These are phyloP conservation scores for Dimargaris xerosporica DNA, from an alignment of 192 early-diverging fungal genomes.

Conservation along the genomic window DNA sequence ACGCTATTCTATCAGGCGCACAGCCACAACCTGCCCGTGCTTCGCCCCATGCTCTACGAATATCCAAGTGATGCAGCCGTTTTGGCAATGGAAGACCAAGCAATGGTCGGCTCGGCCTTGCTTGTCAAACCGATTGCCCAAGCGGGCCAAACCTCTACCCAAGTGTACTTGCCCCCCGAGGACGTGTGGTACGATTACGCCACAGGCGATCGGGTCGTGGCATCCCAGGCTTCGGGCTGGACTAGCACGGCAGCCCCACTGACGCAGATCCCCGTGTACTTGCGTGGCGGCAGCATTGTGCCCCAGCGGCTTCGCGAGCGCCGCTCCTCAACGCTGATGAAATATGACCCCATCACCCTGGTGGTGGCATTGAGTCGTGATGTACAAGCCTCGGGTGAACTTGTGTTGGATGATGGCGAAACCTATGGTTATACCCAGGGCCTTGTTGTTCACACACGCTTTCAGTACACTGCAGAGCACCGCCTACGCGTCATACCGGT, in stretches of 20 bases:
- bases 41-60: slow-evolving; percentile 76
- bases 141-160: slow-evolving; percentile 37
- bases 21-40: slow-evolving; percentile 61
- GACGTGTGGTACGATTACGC: slow-evolving; percentile 44
- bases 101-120: slow-evolving; percentile 70
- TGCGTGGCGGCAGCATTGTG: slow-evolving; percentile 82
- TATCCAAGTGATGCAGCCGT: slow-evolving; percentile 64
- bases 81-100: slow-evolving; percentile 76
- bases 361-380: slow-evolving; percentile 56
- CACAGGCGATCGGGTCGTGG: slow-evolving; percentile 21
- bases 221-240: slow-evolving; percentile 17
- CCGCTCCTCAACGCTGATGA: slow-evolving; percentile 62
- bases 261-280: slow-evolving; percentile 69
- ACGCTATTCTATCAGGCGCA: slow-evolving; percentile 74
- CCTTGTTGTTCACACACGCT: background rate
- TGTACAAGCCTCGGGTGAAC: slow-evolving; percentile 51
- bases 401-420: slow-evolving; percentile 90
- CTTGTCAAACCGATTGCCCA: slow-evolving; percentile 39
- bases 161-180: slow-evolving; percentile 55
- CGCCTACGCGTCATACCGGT: background rate
- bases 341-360: slow-evolving; percentile 81
- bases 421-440: slow-evolving; percentile 41
- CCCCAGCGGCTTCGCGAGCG: slow-evolving; percentile 72
- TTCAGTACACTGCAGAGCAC: background rate
- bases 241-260: slow-evolving; percentile 45